These are phyloP conservation scores for Apophysomyces ossiformis DNA, from an alignment of 371 early-diverging fungal genomes.

Conservation along the genomic window DNA sequence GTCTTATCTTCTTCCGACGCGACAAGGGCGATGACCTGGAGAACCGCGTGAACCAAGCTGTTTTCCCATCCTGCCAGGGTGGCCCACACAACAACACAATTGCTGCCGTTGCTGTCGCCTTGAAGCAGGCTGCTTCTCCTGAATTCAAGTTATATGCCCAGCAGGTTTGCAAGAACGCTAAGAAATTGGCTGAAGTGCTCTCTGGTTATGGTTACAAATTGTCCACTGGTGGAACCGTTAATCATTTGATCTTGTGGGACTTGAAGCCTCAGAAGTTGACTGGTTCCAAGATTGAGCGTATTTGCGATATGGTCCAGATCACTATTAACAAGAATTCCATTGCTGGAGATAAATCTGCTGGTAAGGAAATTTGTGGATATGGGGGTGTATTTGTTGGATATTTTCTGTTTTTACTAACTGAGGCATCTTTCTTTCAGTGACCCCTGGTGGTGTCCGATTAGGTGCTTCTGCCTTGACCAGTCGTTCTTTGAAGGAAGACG, in stretches of 20 bases:
- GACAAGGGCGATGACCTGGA: slow-evolving; percentile 88
- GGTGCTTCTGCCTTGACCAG: slow-evolving; percentile 93
- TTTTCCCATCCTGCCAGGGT: slow-evolving; percentile 99
- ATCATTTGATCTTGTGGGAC: slow-evolving; percentile 94
- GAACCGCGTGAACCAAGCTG: slow-evolving; percentile 94
- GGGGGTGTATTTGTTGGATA: neutral
- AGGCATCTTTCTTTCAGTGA: slow-evolving; percentile 24
- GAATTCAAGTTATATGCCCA: slow-evolving; percentile 94
- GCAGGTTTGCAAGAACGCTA: slow-evolving; percentile 93
- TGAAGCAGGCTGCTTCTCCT: slow-evolving; percentile 93
- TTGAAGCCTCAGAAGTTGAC: slow-evolving; percentile 84
- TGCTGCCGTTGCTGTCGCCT: slow-evolving; percentile 96
- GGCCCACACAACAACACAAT: slow-evolving; percentile 99
- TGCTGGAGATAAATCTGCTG: slow-evolving; percentile 86
- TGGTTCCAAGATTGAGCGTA: slow-evolving; percentile 91
- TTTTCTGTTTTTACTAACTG: neutral
- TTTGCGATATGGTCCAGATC: slow-evolving; percentile 95
- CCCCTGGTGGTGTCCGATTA: slow-evolving; percentile 92
- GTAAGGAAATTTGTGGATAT: neutral
- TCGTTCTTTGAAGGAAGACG: slow-evolving; percentile 86
- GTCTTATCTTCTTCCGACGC: slow-evolving; percentile 98
- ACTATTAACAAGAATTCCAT: slow-evolving; percentile 96
- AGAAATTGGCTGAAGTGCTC: slow-evolving; percentile 79
- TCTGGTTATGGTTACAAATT: slow-evolving; percentile 83
- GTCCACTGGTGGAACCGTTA: slow-evolving; percentile 94